phyloP scores from a whole-genome alignment of 139 green algal genomes.

The Deuterostichococcus epilithicus region DNA sequence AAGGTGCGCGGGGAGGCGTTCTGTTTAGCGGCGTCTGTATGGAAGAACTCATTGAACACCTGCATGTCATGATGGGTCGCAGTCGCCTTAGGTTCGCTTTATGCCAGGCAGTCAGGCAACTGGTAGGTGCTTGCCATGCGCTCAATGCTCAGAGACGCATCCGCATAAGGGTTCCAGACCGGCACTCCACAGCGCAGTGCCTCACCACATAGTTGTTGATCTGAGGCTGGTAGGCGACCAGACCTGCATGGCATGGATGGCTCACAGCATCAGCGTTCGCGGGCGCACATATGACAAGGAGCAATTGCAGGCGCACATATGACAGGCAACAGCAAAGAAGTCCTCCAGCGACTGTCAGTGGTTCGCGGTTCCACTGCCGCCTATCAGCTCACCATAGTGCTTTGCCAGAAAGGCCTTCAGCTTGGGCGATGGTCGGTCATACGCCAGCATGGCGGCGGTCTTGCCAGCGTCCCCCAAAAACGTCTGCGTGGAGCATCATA shows the following conservation, averaged over 20 bases:
- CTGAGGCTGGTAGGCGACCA: conserved; percentile 53
- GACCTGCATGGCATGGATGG: conserved; percentile 18
- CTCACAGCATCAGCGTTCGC: background rate
- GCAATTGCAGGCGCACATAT: background rate
- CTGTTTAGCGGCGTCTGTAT: background rate
- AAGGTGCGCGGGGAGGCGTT: background rate
- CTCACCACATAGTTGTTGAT: conserved; percentile 70
- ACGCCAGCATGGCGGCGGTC: conserved; percentile 43
- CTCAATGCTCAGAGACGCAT: no score
- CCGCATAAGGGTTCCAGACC: no score
- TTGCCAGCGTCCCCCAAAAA: conserved; percentile 38
- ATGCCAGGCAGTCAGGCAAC: background rate
- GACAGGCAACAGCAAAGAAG: background rate
- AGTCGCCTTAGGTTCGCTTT: no score
- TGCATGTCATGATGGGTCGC: background rate
- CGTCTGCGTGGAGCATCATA: conserved; percentile 3
- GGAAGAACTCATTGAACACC: background rate
- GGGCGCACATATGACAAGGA: background rate
- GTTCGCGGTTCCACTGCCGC: background rate
- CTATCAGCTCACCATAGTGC: conserved; percentile 48
- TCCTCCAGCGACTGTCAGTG: background rate
- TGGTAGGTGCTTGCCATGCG: no score
- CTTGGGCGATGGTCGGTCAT: conserved; percentile 73
- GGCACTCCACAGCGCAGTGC: no score
- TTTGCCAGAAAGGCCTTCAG: conserved; percentile 61